Conservation (phyloP, 2,329 filamentous ascomycete species). For the Fusarium fracticaudum region DNA sequence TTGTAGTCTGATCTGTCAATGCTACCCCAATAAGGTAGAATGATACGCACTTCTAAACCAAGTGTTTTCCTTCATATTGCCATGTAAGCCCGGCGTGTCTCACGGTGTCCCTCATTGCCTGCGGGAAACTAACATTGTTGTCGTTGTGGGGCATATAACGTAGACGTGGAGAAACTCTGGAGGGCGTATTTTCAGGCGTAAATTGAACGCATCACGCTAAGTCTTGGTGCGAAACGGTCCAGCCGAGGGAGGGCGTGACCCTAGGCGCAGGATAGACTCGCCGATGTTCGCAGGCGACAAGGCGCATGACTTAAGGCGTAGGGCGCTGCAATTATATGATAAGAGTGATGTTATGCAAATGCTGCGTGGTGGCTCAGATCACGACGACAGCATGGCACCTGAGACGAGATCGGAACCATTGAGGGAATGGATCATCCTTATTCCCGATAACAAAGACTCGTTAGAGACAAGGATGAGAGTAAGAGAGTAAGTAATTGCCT, state of each 20-base stretch:
- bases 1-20: background rate
- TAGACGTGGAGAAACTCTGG: background rate
- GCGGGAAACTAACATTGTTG: background rate
- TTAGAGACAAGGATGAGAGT: background rate
- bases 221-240: accelerated
- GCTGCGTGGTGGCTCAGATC: background rate
- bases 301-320: background rate
- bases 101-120: accelerated
- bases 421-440: background rate
- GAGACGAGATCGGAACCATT: background rate
- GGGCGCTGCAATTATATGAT: background rate
- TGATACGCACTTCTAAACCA: accelerated
- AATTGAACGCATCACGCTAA: too few relatives aligned
- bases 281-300: background rate
- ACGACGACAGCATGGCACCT: background rate
- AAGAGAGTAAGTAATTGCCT: background rate
- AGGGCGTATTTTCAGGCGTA: background rate
- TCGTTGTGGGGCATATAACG: background rate
- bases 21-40: accelerated
- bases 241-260: background rate
- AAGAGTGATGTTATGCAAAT: background rate
- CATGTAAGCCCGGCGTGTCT: background rate
- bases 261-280: accelerated
- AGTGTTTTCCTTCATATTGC: accelerated
- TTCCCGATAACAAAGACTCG: background rate